Evolutionary conservation across 768 basidiomycete species (phyloP).

Genomic region (Psilocybe cyanescens): DNA sequence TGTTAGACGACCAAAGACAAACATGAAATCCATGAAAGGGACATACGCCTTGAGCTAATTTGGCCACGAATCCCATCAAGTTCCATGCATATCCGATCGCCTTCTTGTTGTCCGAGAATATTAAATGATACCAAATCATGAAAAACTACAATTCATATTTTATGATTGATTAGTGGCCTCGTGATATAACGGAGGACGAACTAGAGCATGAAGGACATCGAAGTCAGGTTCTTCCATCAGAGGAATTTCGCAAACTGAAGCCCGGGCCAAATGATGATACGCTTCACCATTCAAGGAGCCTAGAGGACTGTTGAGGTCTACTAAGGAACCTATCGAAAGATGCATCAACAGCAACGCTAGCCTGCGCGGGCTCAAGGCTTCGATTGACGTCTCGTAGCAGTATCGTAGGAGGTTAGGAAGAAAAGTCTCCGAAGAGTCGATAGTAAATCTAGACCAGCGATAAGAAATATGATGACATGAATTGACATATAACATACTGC

Average conservation of each 20-base stretch:
- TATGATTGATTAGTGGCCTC: not conserved
- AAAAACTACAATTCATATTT: conserved; percentile 43
- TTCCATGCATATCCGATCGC: conserved; percentile 78
- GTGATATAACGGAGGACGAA: conserved; percentile 28
- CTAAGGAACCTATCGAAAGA: conserved; percentile 71
- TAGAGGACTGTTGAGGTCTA: conserved; percentile 60
- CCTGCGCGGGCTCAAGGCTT: conserved; percentile 66
- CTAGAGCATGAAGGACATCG: conserved; percentile 70
- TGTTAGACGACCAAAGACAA: not conserved
- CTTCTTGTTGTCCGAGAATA: conserved; percentile 76
- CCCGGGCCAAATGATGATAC: conserved; percentile 68
- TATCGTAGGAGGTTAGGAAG: conserved; percentile 71
- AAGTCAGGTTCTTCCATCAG: conserved; percentile 78
- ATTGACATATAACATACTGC: conserved; percentile 56
- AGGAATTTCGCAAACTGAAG: conserved; percentile 72
- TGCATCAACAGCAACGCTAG: conserved; percentile 73
- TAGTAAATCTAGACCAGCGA: conserved; percentile 53
- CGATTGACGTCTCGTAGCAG: conserved; percentile 63
- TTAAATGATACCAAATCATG: conserved; percentile 76
- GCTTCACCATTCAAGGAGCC: conserved; percentile 65
- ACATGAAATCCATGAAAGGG: conserved; percentile 7
- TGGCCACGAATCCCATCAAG: conserved; percentile 74
- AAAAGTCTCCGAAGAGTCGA: conserved; percentile 72
- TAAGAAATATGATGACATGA: conserved; percentile 12
- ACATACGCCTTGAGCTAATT: conserved; percentile 72